Base-by-base conservation (phyloP, 176 grass and related monocot genomes). In the Leersia perrieri region DNA sequence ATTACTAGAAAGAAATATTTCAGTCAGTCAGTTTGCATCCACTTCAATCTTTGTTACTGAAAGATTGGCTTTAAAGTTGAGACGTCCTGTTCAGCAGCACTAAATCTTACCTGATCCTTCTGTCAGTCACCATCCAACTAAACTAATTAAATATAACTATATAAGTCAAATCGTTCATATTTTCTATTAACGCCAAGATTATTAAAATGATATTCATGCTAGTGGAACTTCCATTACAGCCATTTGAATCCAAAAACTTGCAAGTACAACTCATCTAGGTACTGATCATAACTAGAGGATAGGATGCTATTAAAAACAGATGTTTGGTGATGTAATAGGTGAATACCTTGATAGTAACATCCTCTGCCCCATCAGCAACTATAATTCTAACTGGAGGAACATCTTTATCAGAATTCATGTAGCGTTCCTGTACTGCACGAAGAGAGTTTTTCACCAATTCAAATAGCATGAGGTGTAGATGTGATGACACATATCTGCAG, bases 371-470 rank as follows among this genome's bases (percentile, higher is more conserved):
- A 89, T 94, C 94, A 57, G 94, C 89, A 88, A 97, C 94, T 49
- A 97, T 87, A 78, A 97, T 92, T 94, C 89, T 94, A 72, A 97
- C 75, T 30, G 94, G 86, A 57, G 94, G 92, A 49, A 79, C 77
- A 77, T 90, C 88, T 88, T 90, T 80, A 81, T 97, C 90, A 71
- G 94, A 92, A 87, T 94, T 80, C 89, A 94, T 97, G 32, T 84
- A 89, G 34, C 66, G 88, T 84, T 97, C 94, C 68, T 97, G 94
- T 85, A 97, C 94, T 3, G 94, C 94, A 68, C 94, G 91, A 69
- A 97, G 81, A 32, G 94, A 97, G 86, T 97, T 97, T 75, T 97
- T 97, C 63, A 97, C 94, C 88, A 97, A 84, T 89, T 97, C 94
- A 80, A 97, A 90, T 47, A 97, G 44, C 94, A 97, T 97, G 71